Evolutionary conservation across 2,329 filamentous ascomycete genomes (phyloP).

Genomic region (Aspergillus quadrilineatus): DNA sequence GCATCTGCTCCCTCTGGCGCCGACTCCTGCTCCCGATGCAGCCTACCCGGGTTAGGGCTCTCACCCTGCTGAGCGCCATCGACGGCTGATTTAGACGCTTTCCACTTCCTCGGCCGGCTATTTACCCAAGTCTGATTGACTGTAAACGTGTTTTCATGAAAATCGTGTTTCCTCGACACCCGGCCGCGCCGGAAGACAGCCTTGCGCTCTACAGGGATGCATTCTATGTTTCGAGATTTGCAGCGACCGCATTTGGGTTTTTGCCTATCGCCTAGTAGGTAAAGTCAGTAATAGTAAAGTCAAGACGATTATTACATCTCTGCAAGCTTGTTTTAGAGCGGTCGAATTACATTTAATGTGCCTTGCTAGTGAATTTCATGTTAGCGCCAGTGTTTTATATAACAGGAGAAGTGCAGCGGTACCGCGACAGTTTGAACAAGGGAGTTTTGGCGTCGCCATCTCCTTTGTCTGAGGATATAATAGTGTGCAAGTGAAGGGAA

Average conservation of each 20-base stretch:
- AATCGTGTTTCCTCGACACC: background rate
- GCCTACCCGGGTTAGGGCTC: no score
- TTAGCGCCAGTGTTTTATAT: background rate
- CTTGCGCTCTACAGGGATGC: background rate
- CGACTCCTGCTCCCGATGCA: no score
- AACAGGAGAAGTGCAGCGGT: background rate
- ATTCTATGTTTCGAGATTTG: background rate
- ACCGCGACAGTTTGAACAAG: slow-evolving; percentile 1
- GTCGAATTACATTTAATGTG: background rate
- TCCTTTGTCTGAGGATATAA: no score
- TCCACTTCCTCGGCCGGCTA: slow-evolving; percentile 22
- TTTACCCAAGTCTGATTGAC: slow-evolving; percentile 24
- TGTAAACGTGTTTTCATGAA: background rate
- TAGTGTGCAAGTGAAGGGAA: no score
- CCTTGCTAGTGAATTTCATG: background rate
- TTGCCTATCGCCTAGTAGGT: background rate
- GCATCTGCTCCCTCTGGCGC: no score
- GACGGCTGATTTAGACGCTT: no score
- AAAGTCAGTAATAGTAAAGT: background rate
- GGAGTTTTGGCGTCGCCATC: background rate
- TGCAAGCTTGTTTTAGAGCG: no score
- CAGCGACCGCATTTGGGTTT: background rate
- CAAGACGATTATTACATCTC: no score
- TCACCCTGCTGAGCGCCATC: no score
- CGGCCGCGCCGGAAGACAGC: background rate